Evolutionary conservation across 2,329 filamentous ascomycete species (phyloP).

Genomic region (Xylaria polymorpha): DNA sequence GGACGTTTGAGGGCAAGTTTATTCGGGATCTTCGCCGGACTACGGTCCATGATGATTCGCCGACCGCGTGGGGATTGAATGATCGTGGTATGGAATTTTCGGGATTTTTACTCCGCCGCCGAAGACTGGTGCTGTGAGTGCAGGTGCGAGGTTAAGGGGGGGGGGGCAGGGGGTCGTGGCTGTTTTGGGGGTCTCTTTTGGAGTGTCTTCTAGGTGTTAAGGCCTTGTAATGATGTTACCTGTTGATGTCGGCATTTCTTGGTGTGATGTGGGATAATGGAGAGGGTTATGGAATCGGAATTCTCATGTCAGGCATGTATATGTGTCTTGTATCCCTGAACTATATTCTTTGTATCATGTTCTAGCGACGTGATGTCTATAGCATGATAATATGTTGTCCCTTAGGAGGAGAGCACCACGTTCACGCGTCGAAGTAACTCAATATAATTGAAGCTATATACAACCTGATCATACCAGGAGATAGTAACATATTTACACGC

Average conservation of each 20-base stretch:
- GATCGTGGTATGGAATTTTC: constrained; percentile 35
- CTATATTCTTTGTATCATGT: neutral
- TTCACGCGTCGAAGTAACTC: neutral
- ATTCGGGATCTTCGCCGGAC: constrained; percentile 66
- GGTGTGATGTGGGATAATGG: no score
- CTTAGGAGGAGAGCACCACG: neutral
- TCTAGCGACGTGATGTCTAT: neutral
- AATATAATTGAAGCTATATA: constrained; percentile 28
- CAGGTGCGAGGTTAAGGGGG: neutral
- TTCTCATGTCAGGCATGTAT: no score
- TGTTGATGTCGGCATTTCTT: neutral
- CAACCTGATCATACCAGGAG: neutral
- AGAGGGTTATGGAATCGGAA: no score
- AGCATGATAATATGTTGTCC: neutral
- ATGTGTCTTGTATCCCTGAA: neutral
- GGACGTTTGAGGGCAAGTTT: constrained; percentile 60
- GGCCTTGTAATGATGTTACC: neutral
- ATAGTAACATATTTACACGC: constrained; percentile 30
- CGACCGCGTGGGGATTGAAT: constrained; percentile 55
- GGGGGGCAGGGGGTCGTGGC: neutral
- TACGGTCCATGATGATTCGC: constrained; percentile 62
- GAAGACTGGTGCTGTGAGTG: neutral
- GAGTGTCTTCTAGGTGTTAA: neutral
- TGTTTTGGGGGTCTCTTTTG: neutral
- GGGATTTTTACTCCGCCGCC: constrained; percentile 11